Percentiles rank a stretch among this genome's conserved stretches.
phyloP scores from a whole-genome alignment of 129 eudicot genomes.

The Cynara cardunculus region DNA sequence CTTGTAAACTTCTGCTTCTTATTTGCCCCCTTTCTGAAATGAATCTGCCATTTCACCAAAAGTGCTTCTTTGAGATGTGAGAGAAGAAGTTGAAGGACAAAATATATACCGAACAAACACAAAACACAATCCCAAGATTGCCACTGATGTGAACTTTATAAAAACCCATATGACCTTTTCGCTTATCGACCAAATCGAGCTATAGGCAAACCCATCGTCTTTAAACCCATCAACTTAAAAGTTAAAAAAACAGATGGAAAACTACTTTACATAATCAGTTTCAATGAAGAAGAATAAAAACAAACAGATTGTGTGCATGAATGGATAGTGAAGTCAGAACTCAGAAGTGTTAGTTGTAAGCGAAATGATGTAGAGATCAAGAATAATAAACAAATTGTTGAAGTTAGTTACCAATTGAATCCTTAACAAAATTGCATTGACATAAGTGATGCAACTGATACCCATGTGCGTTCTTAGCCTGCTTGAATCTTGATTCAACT shows the following conservation, averaged over 20 bases:
- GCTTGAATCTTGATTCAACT: slow-evolving; percentile 13
- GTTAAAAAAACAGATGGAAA: neutral
- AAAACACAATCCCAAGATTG: slow-evolving; percentile 82
- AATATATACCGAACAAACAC: slow-evolving; percentile 78
- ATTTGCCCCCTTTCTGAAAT: slow-evolving; percentile 34
- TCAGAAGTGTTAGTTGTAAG: neutral
- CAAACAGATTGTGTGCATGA: slow-evolving; percentile 23
- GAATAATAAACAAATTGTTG: slow-evolving; percentile 1
- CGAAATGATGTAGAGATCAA: slow-evolving; percentile 28
- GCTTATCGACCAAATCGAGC: slow-evolving; percentile 72
- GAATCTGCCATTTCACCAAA: slow-evolving; percentile 81
- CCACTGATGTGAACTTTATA: slow-evolving; percentile 63
- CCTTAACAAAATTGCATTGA: slow-evolving; percentile 8
- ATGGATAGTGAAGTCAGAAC: slow-evolving; percentile 15
- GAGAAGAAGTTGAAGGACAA: slow-evolving; percentile 61
- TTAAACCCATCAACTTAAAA: slow-evolving; percentile 20
- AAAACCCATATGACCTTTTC: slow-evolving; percentile 72
- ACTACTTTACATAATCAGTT: neutral
- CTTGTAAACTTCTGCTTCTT: slow-evolving; percentile 47
- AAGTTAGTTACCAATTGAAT: slow-evolving; percentile 14
- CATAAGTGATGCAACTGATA: slow-evolving; percentile 1
- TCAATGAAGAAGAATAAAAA: neutral
- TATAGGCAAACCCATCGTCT: slow-evolving; percentile 47
- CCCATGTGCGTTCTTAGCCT: slow-evolving; percentile 2
- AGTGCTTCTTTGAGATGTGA: slow-evolving; percentile 68